Percentiles rank a stretch among this genome's conserved stretches.
Conservation (phyloP, 805 yeast genomes). For the Teunomyces tritomae region DNA sequence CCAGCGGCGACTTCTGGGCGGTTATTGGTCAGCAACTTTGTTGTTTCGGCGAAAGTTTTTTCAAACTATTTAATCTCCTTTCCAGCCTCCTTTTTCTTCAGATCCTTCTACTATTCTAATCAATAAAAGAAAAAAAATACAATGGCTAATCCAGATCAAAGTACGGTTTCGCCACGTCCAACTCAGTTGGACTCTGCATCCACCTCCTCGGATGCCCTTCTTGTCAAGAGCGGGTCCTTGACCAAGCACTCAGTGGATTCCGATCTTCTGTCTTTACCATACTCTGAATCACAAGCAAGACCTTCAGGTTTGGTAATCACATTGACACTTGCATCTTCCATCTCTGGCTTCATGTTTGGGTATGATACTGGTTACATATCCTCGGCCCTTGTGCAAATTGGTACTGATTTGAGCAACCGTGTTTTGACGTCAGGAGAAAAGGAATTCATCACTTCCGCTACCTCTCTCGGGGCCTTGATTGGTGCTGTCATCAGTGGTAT, state of each 20-base stretch:
- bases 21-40: not conserved
- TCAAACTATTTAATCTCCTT: not conserved
- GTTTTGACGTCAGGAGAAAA: slow-evolving; percentile 71
- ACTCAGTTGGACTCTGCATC: not conserved
- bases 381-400: slow-evolving; percentile 83
- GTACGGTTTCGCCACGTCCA: not conserved
- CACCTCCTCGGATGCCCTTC: slow-evolving; percentile 1
- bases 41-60: not conserved
- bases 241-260: slow-evolving; percentile 2
- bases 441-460: slow-evolving; percentile 90
- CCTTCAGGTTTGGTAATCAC: slow-evolving; percentile 65
- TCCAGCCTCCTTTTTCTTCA: not conserved
- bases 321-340: slow-evolving; percentile 74
- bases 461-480: slow-evolving; percentile 88
- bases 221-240: slow-evolving; percentile 2
- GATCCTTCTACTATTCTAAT: not conserved
- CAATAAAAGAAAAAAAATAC: not conserved
- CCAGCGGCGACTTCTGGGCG: not conserved
- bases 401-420: slow-evolving; percentile 61
- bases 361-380: slow-evolving; percentile 97
- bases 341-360: slow-evolving; percentile 96
- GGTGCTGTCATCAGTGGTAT: slow-evolving; percentile 79
- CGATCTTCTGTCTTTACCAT: not conserved
- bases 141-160: not conserved
- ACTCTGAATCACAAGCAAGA: slow-evolving; percentile 19